Conservation (phyloP, 2,329 filamentous ascomycete genomes). For the Microsporum canis region DNA sequence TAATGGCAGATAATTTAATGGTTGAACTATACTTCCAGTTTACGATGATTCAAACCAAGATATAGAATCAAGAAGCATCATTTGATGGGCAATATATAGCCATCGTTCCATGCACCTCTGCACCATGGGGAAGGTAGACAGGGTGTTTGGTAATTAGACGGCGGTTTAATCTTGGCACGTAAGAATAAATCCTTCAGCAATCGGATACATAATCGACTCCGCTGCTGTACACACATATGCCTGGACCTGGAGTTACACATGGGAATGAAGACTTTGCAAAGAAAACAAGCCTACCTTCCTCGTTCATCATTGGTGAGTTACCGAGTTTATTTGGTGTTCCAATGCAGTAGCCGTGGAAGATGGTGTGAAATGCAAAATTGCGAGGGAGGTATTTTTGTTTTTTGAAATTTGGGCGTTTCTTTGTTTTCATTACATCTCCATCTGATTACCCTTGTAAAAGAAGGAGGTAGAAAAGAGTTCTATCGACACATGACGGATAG, state of each 20-base stretch:
- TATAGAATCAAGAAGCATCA: slow-evolving; percentile 27
- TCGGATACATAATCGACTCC: slow-evolving; percentile 45
- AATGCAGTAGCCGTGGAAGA: not conserved
- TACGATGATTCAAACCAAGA: not conserved
- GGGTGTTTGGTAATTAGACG: slow-evolving; percentile 42
- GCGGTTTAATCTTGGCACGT: slow-evolving; percentile 51
- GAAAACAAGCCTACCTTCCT: not conserved
- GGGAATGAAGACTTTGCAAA: not conserved
- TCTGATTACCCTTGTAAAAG: not conserved
- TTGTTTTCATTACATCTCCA: slow-evolving; percentile 7
- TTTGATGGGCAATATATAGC: slow-evolving; percentile 31
- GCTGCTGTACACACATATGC: slow-evolving; percentile 66
- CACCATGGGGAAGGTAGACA: slow-evolving; percentile 29
- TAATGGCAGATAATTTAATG: not conserved
- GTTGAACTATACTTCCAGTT: not conserved
- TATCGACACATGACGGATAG: slow-evolving; percentile 16
- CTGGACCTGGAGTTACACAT: slow-evolving; percentile 20
- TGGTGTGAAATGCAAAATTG: not conserved
- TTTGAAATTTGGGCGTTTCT: not conserved
- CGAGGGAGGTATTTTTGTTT: not conserved
- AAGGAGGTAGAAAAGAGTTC: slow-evolving; percentile 3
- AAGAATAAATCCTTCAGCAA: slow-evolving; percentile 55
- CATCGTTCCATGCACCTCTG: slow-evolving; percentile 39
- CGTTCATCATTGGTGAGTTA: not conserved
- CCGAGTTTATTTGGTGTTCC: not conserved